These are phyloP conservation scores for Anisodus tanguticus DNA, from an alignment of 257 asterid genomes.

Conservation along the genomic window DNA sequence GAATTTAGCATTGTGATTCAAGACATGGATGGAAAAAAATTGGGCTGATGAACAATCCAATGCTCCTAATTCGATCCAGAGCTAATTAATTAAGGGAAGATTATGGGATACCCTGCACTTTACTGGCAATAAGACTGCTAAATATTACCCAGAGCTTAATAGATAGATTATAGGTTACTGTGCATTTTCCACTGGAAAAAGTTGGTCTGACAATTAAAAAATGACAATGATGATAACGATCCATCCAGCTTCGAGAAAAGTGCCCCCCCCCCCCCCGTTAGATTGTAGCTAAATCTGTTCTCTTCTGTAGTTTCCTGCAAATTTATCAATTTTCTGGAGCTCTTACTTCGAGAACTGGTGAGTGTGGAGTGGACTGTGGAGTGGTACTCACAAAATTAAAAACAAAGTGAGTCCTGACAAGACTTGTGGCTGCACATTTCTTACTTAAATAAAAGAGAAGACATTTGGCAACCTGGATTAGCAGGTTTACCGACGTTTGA, in stretches of 20 bases:
- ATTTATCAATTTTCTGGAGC: neutral
- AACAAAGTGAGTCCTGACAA: slow-evolving; percentile 16
- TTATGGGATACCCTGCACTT: neutral
- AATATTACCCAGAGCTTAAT: neutral
- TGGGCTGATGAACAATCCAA: neutral
- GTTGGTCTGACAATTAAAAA: slow-evolving; percentile 1
- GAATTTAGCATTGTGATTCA: too few relatives aligned
- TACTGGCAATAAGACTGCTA: slow-evolving; percentile 2
- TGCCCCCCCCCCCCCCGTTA: neutral
- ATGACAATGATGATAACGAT: neutral
- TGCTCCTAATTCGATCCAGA: neutral
- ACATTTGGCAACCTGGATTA: neutral
- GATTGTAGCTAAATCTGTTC: slow-evolving; percentile 24
- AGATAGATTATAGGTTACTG: neutral
- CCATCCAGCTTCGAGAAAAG: neutral
- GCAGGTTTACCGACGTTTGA: neutral
- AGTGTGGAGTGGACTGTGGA: neutral
- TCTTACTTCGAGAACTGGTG: slow-evolving; percentile 12
- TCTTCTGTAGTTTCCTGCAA: slow-evolving; percentile 1
- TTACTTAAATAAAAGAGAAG: neutral
- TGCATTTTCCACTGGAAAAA: neutral
- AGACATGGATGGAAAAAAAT: neutral
- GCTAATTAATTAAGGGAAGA: neutral
- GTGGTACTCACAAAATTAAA: neutral
- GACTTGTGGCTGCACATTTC: slow-evolving; percentile 26